Percentiles rank a stretch among this genome's conserved stretches.
phyloP scores from a whole-genome alignment of 768 basidiomycete species.

The Leccinum longicurvipes region DNA sequence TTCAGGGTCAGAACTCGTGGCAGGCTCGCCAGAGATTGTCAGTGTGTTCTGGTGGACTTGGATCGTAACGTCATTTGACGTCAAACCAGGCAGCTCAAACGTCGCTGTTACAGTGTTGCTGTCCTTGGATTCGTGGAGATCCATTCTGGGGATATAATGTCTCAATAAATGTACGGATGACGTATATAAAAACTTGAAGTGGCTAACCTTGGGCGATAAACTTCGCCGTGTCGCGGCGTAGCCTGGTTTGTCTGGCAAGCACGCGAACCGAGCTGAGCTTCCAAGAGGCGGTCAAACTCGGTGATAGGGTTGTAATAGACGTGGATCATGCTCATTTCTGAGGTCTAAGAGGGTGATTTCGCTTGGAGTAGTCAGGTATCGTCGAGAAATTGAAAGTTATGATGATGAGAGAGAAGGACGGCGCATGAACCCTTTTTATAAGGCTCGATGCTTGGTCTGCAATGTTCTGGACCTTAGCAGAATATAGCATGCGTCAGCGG shows the following conservation, averaged over 20 bases:
- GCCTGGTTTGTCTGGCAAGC: not conserved
- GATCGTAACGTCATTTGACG: conserved; percentile 45
- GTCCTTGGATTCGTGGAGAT: conserved; percentile 44
- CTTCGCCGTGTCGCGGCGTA: not conserved
- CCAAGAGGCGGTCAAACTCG: conserved; percentile 8
- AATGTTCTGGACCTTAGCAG: conserved; percentile 1
- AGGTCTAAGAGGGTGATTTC: not conserved
- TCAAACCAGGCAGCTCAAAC: conserved; percentile 56
- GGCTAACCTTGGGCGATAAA: conserved; percentile 23
- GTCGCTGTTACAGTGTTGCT: conserved; percentile 45
- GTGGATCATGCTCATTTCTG: conserved; percentile 2
- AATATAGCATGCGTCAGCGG: not conserved
- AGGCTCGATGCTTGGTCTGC: not conserved
- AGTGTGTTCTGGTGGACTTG: conserved; percentile 46
- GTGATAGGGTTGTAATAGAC: conserved; percentile 5
- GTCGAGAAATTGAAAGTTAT: not conserved
- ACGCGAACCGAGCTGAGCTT: conserved; percentile 11
- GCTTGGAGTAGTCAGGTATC: not conserved
- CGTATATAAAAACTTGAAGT: accelerated
- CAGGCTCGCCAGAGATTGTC: conserved; percentile 45
- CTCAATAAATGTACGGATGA: not conserved
- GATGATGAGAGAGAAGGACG: not conserved
- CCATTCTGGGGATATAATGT: conserved; percentile 32
- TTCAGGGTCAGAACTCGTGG: conserved; percentile 27
- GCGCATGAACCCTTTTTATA: conserved; percentile 5